phyloP scores from a whole-genome alignment of 148 eudicot genomes.

The Fagopyrum esculentum region DNA sequence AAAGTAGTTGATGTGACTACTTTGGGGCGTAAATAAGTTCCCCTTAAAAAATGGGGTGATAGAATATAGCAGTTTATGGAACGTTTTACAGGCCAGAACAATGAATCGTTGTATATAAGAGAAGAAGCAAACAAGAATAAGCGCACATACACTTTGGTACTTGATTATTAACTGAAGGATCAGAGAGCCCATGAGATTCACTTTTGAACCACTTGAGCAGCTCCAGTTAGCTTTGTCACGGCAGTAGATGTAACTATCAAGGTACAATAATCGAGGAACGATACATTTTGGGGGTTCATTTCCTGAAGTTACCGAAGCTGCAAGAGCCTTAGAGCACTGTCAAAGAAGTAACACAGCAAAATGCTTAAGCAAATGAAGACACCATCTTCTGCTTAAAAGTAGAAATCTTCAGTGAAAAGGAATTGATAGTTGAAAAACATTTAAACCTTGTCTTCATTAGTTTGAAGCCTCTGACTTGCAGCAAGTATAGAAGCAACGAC shows the following conservation, averaged over 20 bases:
- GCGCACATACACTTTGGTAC: slow-evolving; percentile 66
- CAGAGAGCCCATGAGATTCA: slow-evolving; percentile 81
- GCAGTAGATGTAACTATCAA: slow-evolving; percentile 57
- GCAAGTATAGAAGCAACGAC: slow-evolving; percentile 84
- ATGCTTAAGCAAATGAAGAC: slow-evolving; percentile 6
- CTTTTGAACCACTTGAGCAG: slow-evolving; percentile 60
- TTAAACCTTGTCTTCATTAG: slow-evolving; percentile 56
- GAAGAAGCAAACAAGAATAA: slow-evolving; percentile 15
- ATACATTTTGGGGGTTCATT: slow-evolving; percentile 52
- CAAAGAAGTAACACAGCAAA: slow-evolving; percentile 19
- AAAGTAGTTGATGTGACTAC: no score
- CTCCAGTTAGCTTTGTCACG: slow-evolving; percentile 65
- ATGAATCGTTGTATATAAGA: not conserved
- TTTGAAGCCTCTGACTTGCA: slow-evolving; percentile 72
- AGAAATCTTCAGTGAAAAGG: not conserved
- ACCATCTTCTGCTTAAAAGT: not conserved
- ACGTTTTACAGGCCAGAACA: no score
- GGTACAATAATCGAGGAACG: slow-evolving; percentile 66
- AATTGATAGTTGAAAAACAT: not conserved
- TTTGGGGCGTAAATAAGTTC: no score
- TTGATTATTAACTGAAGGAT: slow-evolving; percentile 74
- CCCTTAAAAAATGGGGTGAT: no score
- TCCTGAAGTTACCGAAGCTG: slow-evolving; percentile 52
- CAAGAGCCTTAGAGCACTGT: slow-evolving; percentile 86
- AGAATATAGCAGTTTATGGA: no score